Percentiles rank a stretch among this genome's conserved stretches.
Evolutionary conservation across 1,139 yeast species (phyloP).

Genomic region (Taphrina flavorubra): DNA sequence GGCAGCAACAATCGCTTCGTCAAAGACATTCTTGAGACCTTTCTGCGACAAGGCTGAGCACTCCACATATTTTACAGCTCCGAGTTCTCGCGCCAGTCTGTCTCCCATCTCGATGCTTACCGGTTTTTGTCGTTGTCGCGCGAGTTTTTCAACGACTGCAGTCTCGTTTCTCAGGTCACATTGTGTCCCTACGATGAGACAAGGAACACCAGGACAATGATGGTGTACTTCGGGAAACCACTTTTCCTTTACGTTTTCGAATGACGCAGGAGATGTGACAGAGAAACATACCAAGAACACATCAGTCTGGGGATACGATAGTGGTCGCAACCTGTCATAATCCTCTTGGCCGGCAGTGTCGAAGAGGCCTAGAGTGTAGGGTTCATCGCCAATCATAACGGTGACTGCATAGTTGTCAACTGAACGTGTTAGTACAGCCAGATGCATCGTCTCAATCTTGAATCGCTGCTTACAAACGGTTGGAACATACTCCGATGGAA

Average conservation of each 20-base stretch:
- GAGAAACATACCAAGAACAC: conserved; percentile 93
- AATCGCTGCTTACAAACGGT: conserved; percentile 57
- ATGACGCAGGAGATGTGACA: conserved; percentile 95
- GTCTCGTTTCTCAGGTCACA: conserved; percentile 93
- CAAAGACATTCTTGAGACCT: conserved; percentile 93
- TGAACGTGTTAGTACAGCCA: neutral
- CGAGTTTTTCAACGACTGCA: conserved; percentile 82
- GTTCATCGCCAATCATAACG: conserved; percentile 97
- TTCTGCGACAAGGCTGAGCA: conserved; percentile 98
- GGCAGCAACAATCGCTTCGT: conserved; percentile 83
- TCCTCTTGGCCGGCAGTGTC: conserved; percentile 99
- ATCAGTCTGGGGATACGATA: conserved; percentile 95
- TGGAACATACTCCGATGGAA: conserved; percentile 88
- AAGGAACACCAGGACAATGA: conserved; percentile 97
- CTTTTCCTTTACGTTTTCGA: conserved; percentile 95
- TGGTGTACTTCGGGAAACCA: conserved; percentile 99
- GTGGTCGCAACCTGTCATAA: conserved; percentile 94
- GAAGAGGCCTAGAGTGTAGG: conserved; percentile 91
- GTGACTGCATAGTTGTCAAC: conserved; percentile 98
- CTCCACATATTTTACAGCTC: conserved; percentile 95
- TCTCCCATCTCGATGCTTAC: conserved; percentile 88
- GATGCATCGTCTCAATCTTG: neutral
- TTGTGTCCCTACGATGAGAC: conserved; percentile 94
- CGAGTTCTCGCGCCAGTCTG: conserved; percentile 85
- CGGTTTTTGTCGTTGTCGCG: conserved; percentile 87